Conservation (phyloP, 1,139 yeast genomes). For the Zygosaccharomyces pseudobailii region DNA sequence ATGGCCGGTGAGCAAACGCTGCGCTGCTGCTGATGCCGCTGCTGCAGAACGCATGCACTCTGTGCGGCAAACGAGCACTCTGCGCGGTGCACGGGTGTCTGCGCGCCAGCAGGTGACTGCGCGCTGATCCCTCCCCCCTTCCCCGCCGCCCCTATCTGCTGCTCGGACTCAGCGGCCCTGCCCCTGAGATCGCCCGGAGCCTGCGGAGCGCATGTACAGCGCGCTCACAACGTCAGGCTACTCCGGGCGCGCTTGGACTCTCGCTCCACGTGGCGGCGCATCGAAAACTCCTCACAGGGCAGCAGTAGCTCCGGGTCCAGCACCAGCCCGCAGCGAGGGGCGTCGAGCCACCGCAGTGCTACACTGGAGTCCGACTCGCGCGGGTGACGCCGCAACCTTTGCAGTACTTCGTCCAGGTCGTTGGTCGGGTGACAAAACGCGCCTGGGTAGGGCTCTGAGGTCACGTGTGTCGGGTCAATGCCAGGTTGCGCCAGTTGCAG, state of each 20-base stretch:
- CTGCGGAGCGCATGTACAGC: not conserved
- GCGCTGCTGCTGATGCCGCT: too few relatives aligned
- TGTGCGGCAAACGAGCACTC: too few relatives aligned
- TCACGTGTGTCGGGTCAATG: not conserved
- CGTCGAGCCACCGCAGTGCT: slow-evolving; percentile 64
- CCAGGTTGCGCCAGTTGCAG: slow-evolving; percentile 36
- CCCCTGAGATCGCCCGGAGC: too few relatives aligned
- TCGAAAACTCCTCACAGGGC: slow-evolving; percentile 17
- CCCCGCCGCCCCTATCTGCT: too few relatives aligned
- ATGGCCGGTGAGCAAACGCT: too few relatives aligned
- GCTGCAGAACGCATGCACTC: too few relatives aligned
- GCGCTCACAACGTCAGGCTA: not conserved
- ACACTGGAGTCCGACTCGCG: slow-evolving; percentile 51
- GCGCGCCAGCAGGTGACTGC: too few relatives aligned
- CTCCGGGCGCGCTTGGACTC: not conserved
- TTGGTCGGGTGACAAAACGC: slow-evolving; percentile 67
- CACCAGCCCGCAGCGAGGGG: slow-evolving; percentile 56
- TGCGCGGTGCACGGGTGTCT: too few relatives aligned
- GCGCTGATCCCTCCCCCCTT: too few relatives aligned
- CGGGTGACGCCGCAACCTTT: slow-evolving; percentile 35
- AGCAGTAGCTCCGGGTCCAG: slow-evolving; percentile 26
- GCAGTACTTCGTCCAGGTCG: slow-evolving; percentile 57
- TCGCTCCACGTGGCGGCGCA: slow-evolving; percentile 2
- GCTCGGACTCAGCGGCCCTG: too few relatives aligned
- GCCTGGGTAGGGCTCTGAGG: slow-evolving; percentile 38